phyloP scores from a whole-genome alignment of 2,329 filamentous ascomycete genomes.

The Pseudohalonectria lignicola region DNA sequence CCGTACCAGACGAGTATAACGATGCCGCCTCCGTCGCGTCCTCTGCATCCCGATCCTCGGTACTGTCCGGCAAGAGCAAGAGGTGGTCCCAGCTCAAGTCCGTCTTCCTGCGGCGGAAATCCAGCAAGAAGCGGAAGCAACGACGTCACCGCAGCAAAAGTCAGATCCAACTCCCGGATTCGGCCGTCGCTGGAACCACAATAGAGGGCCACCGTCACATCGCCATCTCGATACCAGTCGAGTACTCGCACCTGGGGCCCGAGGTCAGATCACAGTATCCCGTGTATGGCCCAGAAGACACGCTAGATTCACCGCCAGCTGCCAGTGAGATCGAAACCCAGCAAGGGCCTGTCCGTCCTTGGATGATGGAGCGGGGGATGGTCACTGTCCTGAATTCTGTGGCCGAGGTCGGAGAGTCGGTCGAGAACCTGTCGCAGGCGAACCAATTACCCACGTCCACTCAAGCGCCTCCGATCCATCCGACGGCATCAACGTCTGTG shows the following conservation, averaged over 20 bases:
- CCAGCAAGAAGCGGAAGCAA: slow-evolving; percentile 14
- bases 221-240: slow-evolving; percentile 47
- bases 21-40: slow-evolving; percentile 16
- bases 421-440: slow-evolving; percentile 6
- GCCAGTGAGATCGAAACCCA: slow-evolving; percentile 8
- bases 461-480: no score
- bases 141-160: slow-evolving; percentile 2
- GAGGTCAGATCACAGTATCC: slow-evolving; percentile 13
- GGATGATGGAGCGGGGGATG: slow-evolving; percentile 5
- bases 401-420: slow-evolving; percentile 21
- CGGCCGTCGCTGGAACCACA: slow-evolving; percentile 42
- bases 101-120: slow-evolving; percentile 25
- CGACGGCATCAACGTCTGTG: no score
- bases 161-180: slow-evolving; percentile 37
- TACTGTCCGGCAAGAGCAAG: no score
- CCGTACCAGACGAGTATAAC: no score
- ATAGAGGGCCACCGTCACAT: slow-evolving; percentile 44
- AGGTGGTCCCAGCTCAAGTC: background rate
- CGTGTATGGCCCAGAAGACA: slow-evolving; percentile 4
- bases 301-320: background rate
- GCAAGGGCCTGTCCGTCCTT: background rate
- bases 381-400: slow-evolving; percentile 23
- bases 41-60: no score
- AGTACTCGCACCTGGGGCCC: slow-evolving; percentile 31
- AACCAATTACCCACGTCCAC: no score